phyloP scores from a whole-genome alignment of 768 basidiomycete species.

The Serendipita sp. region DNA sequence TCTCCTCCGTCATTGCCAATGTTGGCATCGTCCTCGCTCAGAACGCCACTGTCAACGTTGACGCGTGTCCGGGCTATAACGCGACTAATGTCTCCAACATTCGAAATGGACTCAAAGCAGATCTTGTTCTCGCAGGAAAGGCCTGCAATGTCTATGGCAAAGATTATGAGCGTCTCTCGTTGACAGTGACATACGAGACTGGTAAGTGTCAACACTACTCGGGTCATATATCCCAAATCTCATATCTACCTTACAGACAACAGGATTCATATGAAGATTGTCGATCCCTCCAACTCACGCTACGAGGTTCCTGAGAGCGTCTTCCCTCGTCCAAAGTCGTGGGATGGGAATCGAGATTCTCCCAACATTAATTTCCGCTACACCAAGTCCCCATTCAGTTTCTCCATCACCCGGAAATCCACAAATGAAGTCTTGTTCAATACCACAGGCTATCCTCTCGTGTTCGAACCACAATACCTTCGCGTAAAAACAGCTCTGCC shows the following conservation, averaged over 20 bases:
- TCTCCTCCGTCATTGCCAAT: too few relatives aligned
- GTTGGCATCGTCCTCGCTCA: background rate
- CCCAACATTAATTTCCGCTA: slow-evolving; percentile 15
- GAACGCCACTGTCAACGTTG: background rate
- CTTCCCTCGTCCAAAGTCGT: slow-evolving; percentile 12
- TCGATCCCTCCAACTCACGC: slow-evolving; percentile 40
- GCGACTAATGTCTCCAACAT: slow-evolving; percentile 27
- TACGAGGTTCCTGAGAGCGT: slow-evolving; percentile 48
- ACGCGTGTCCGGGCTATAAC: slow-evolving; percentile 43
- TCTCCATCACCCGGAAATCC: slow-evolving; percentile 17
- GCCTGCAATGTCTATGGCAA: slow-evolving; percentile 45
- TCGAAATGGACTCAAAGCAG: slow-evolving; percentile 31
- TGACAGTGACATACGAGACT: slow-evolving; percentile 45
- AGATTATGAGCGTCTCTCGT: slow-evolving; percentile 31
- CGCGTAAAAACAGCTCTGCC: slow-evolving; percentile 43
- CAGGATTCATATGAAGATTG: slow-evolving; percentile 52
- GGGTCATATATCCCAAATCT: background rate
- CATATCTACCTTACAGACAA: slow-evolving; percentile 21
- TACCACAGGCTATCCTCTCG: slow-evolving; percentile 38
- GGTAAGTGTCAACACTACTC: slow-evolving; percentile 20
- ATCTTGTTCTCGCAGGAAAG: slow-evolving; percentile 33
- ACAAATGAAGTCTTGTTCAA: slow-evolving; percentile 17
- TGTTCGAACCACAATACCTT: slow-evolving; percentile 70
- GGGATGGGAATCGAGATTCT: background rate
- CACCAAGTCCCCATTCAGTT: slow-evolving; percentile 17